Conservation (phyloP, 2,329 filamentous ascomycete genomes). For the Diaporthe batatas region DNA sequence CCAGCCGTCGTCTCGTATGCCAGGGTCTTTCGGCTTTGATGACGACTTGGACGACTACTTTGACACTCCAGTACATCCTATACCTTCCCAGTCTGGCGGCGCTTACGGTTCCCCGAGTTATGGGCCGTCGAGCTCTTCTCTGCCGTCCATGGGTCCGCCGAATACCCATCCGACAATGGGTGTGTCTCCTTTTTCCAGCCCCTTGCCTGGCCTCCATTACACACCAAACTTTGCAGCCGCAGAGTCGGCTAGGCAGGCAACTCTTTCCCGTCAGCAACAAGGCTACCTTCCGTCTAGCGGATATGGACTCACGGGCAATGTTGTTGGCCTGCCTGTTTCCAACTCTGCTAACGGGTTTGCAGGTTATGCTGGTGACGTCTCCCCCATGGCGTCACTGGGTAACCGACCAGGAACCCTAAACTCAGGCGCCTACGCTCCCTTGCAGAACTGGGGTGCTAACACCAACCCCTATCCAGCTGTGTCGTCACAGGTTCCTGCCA, state of each 20-base stretch:
- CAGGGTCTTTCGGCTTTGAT: slow-evolving; percentile 21
- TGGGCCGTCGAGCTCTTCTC: slow-evolving; percentile 6
- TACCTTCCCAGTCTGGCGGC: slow-evolving; percentile 15
- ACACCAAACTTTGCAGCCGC: slow-evolving; percentile 39
- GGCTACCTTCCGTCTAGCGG: slow-evolving; percentile 33
- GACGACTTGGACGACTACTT: slow-evolving; percentile 5
- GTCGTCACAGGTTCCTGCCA: slow-evolving; percentile 29
- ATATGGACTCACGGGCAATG: slow-evolving; percentile 3
- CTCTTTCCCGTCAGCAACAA: slow-evolving; percentile 42
- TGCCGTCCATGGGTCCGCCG: slow-evolving; percentile 29
- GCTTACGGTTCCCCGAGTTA: slow-evolving; percentile 4
- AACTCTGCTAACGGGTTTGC: slow-evolving; percentile 11
- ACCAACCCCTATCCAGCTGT: neutral
- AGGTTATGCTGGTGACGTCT: slow-evolving; percentile 10
- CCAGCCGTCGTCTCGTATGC: slow-evolving; percentile 12
- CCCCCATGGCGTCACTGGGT: neutral
- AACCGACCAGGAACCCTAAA: slow-evolving; percentile 43
- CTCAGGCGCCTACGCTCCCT: slow-evolving; percentile 43
- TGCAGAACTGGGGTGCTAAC: slow-evolving; percentile 28
- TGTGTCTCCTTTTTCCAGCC: slow-evolving; percentile 27
- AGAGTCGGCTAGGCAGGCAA: slow-evolving; percentile 44
- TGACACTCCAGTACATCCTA: neutral
- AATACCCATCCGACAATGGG: slow-evolving; percentile 23
- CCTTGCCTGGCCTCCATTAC: slow-evolving; percentile 30
- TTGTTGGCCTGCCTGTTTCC: neutral